Base-by-base conservation (phyloP, 805 yeast species). In the Candida ipomoeae region DNA sequence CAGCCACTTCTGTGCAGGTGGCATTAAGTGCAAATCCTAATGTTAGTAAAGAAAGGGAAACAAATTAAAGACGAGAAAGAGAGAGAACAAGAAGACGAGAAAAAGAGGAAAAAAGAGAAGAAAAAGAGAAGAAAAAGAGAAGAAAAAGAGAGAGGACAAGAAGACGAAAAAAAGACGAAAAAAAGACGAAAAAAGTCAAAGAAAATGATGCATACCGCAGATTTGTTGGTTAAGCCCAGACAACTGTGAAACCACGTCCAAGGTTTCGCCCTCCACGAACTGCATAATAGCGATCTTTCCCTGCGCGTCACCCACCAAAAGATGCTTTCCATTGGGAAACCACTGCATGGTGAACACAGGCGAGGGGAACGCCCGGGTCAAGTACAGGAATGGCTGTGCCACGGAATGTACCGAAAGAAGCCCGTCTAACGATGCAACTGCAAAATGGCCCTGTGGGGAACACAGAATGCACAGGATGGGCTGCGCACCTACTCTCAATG, bases 221-320 rank as follows among this genome's bases (percentile, higher is more conserved):
- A 73, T 65, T 44, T 65, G 73, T 50, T 71, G 73, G 26, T 57
- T 59, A 40, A 69, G 70, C 37, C 68, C 63, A 42, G 53, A 56
- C 50, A 70, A 62, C 7, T 48, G 52, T 37, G 55, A 49, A 10
- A 50, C 46, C 61, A 40, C 37, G 18, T 44, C 40, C 13, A 44
- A 13, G 32, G 55, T 31, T 15, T 47, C 51, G n/a, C 55, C 55
- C 20, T 65, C 55, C 11, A 21, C 10, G 39, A 42, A 54, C 48
- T 73, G 72, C 49, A 78, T 75, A 29, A 73, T 64, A 17, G 70
- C 61, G 0, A 87, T 82, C 20, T 74, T 73, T 0, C 96, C 96
- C 17, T 64, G 51, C 56, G 82, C 87, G 56, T 83, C 86, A 2
- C 96, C 95, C 17, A 80, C 77, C 42, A 79, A 73, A 51, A 88